Evolutionary conservation across 495 filamentous ascomycete species (phyloP), one percentile per base, ranked within the genome.

Genomic region (Aspergillus nidulans): DNA sequence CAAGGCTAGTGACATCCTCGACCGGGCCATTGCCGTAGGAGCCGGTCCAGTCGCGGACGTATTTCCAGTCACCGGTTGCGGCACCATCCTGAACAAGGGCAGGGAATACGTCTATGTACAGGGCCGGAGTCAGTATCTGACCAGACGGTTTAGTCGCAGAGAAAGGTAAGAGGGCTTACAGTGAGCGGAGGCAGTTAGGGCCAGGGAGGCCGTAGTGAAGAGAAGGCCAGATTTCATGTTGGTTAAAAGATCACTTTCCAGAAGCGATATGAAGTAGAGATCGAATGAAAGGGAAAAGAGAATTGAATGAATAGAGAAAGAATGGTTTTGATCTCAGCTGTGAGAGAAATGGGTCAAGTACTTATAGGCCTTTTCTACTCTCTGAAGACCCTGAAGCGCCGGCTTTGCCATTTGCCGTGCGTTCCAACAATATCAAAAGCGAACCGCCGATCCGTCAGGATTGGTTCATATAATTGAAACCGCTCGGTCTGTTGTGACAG

Each of bases 1-100:
- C 54, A n/a, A 12, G 45, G 21, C 49, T 54, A 30, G 54, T 54
- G 28, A 57, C 44, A 21, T 61, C 54, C 1, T 38, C 40, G 44
- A 61, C 25, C 23, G 58, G 58, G 18, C 44, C 40, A 50, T 61
- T 61, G 10, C 10, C 10, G 30, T 34, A 34, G 58, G 34, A 49
- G 50, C 43, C 43, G n/a, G 25, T 53, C n/a, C 24, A 44, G 24
- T 26, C 13, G 36, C 50, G 50, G 3, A 53, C 50, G 25, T 53
- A 44, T 21, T 53, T 13, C 15, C 43, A 53, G 3, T 42, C 38
- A 3, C 30, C 50, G 39, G 50, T 53, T 15, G 25, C n/a, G 30
- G 30, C 40, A 16, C 18, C 36, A 25, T 53, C 32, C 5, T 44
- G 25, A 13, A 53, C 36, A 10, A 53, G 39, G 8, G 50, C 19